Evolutionary conservation across 768 basidiomycete genomes (phyloP).

Genomic region (Rhizopogon salebrosus): DNA sequence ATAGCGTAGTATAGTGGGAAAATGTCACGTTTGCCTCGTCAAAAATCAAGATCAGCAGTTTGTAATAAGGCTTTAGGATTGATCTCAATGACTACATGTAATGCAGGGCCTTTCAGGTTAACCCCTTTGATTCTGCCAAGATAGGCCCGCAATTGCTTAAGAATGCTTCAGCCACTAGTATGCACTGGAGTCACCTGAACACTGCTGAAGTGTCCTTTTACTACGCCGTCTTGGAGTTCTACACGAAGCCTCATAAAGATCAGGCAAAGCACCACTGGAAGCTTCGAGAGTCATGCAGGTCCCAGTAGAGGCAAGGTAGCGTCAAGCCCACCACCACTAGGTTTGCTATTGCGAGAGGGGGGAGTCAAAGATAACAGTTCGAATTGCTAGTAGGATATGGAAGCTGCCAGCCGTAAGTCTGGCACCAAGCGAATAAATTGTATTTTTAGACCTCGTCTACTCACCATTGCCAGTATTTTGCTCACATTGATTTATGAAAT

Average conservation of each 20-base stretch:
- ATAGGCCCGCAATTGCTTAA: conserved; percentile 42
- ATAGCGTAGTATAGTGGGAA: conserved; percentile 42
- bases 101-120: conserved; percentile 51
- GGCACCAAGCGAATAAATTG: too few relatives aligned
- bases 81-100: conserved; percentile 55
- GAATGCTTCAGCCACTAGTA: not conserved
- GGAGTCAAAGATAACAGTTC: not conserved
- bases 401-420: too few relatives aligned
- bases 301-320: not conserved
- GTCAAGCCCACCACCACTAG: not conserved
- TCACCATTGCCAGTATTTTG: too few relatives aligned
- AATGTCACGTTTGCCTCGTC: too few relatives aligned
- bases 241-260: conserved; percentile 30
- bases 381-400: not conserved
- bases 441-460: too few relatives aligned
- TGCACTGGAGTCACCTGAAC: conserved; percentile 16
- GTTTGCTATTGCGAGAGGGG: not conserved
- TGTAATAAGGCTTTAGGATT: conserved; percentile 48
- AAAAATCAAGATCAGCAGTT: conserved; percentile 49
- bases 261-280: conserved; percentile 18
- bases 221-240: conserved; percentile 30
- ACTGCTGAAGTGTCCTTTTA: conserved; percentile 25
- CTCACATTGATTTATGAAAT: too few relatives aligned
- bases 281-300: not conserved
- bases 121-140: conserved; percentile 65